Evolutionary conservation across 306 rosid species (phyloP), one percentile per base, ranked within the genome.

Genomic region (Rosa lucieae): DNA sequence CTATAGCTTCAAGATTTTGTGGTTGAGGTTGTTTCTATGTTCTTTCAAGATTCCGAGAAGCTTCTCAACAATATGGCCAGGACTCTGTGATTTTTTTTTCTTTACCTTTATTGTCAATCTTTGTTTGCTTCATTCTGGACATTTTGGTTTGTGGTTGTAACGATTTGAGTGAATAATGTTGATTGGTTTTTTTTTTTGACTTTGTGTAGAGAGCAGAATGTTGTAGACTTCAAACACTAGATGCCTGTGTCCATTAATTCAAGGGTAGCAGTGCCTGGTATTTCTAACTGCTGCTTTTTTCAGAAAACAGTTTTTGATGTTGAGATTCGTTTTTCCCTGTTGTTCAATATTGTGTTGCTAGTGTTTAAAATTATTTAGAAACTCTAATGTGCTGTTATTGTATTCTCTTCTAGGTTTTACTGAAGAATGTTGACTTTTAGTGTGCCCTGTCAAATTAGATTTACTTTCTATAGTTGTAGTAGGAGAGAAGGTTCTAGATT

Each of bases 181-280:
- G 69, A 80, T 12, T 66, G 61, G 17, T 13, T 46, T 80, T 15
- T 61, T 61, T 67, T 74, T 35, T 29, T 29, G 32, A 29, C 32
- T 42, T 83, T 78, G 37, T 74, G 80, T 66, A 93, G 93, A 63
- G 92, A 87, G 17, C 86, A 83, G 75, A 74, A 72, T n/a, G 85
- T 80, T 9, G 94, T 90, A 61, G 87, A 90, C 82, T 94, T 88
- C 87, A 87, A 86, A 67, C 93, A 89, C 80, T 94, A 29, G 91
- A 90, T 92, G 87, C 92, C 76, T 79, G 84, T 83, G 96, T 88
- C 13, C 96, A 90, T 86, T 94, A 89, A 69, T 86, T 88, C 75
- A 93, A 91, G 87, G 94, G 93, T 56, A 91, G 93, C 82, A 88
- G 97, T 78, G 94, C 90, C 67, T 91, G 97, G 98, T 93, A 87